These are phyloP conservation scores for Arthrobotrys sphaeroides DNA, from an alignment of 2,329 filamentous ascomycete species.

Conservation along the genomic window DNA sequence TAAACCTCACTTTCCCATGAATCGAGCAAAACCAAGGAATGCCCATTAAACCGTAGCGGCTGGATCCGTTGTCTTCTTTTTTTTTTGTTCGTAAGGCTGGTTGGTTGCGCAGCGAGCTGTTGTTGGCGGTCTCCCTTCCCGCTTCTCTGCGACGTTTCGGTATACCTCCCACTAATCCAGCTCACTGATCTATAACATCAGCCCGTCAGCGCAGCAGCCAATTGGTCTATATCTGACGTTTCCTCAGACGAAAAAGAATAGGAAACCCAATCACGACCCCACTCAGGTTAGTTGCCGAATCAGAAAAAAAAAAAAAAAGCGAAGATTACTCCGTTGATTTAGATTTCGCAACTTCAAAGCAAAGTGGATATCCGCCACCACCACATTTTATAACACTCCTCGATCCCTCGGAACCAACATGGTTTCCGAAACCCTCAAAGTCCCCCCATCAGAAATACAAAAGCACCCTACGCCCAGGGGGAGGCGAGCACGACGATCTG, in stretches of 20 bases:
- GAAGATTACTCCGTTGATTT: no score
- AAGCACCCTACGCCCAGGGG: neutral
- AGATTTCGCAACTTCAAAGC: neutral
- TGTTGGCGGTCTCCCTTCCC: neutral
- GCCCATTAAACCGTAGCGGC: neutral
- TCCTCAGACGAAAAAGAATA: no score
- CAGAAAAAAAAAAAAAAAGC: no score
- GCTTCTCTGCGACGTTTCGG: conserved; percentile 7
- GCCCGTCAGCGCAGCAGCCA: no score
- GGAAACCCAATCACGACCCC: no score
- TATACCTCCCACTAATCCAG: no score
- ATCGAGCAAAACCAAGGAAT: neutral
- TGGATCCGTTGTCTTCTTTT: neutral
- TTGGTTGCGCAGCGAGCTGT: neutral
- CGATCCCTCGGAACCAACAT: conserved; percentile 18
- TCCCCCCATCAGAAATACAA: conserved; percentile 8
- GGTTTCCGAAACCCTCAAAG: neutral
- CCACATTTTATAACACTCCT: conserved; percentile 33
- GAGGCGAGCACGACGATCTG: neutral
- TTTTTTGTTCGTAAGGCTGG: conserved; percentile 10
- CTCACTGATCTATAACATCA: no score
- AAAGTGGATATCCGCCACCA: conserved; percentile 5
- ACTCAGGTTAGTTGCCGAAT: no score
- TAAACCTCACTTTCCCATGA: no score
- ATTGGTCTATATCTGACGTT: no score